Conservation (phyloP, 495 filamentous ascomycete genomes). For the Aspergillus mulundensis region DNA sequence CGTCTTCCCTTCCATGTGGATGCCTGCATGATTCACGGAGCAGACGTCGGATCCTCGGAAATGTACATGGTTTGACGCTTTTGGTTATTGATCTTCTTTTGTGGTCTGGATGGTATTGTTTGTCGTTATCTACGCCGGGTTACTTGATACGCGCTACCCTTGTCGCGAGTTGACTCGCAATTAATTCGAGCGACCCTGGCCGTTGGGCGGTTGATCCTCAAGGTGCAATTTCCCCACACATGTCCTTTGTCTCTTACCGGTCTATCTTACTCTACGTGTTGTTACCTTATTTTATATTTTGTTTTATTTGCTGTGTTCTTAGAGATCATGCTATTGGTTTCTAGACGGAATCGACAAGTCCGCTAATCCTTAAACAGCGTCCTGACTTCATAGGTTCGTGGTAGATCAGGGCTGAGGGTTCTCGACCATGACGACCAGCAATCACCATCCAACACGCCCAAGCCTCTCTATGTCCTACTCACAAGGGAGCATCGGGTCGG, state of each 20-base stretch:
- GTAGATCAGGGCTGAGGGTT: conserved; percentile 10
- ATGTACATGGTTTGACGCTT: background rate
- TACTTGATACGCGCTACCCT: conserved; percentile 35
- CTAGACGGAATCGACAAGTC: background rate
- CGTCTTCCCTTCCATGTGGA: background rate
- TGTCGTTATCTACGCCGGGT: conserved; percentile 22
- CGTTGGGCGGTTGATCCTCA: conserved; percentile 23
- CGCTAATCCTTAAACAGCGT: conserved; percentile 12
- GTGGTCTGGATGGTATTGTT: conserved; percentile 19
- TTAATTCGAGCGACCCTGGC: conserved; percentile 17
- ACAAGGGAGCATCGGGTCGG: conserved; percentile 39
- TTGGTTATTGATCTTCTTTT: background rate
- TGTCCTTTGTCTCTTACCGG: conserved; percentile 11
- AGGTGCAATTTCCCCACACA: conserved; percentile 28
- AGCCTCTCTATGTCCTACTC: conserved; percentile 44
- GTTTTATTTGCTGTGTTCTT: conserved; percentile 1
- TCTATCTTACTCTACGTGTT: conserved; percentile 8
- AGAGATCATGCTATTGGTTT: conserved; percentile 13
- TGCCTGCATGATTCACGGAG: conserved; percentile 1
- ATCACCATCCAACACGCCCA: conserved; percentile 35
- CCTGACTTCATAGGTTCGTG: conserved; percentile 10
- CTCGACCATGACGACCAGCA: conserved; percentile 41
- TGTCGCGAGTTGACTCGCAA: conserved; percentile 21
- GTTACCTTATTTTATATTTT: conserved; percentile 8
- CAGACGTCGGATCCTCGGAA: background rate